phyloP scores from a whole-genome alignment of 129 eudicot genomes.

The Oenanthe sinensis region DNA sequence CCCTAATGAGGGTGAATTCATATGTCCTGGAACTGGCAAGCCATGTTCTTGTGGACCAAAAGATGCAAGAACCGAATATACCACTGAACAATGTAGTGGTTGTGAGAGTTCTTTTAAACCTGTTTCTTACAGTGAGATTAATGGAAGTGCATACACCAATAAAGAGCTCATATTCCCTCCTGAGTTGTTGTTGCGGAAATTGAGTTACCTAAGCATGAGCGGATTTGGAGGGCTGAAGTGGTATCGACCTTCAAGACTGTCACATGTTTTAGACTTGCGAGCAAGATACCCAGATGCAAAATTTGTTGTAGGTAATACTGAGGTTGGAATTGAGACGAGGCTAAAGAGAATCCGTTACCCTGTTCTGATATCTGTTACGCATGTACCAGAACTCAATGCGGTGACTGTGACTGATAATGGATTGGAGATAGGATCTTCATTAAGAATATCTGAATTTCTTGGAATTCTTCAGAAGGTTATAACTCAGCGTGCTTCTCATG shows the following conservation, averaged over 20 bases:
- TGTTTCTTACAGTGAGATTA: conserved; percentile 56
- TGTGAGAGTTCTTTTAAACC: conserved; percentile 26
- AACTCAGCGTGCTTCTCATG: conserved; percentile 41
- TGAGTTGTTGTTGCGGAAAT: conserved; percentile 58
- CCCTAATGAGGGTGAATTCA: conserved; percentile 33
- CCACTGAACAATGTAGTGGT: conserved; percentile 12
- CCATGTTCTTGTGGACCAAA: conserved; percentile 82
- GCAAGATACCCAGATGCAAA: conserved; percentile 71
- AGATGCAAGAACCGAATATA: conserved; percentile 20
- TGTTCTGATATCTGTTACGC: conserved; percentile 60
- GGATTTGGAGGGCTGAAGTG: conserved; percentile 80
- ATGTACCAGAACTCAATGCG: conserved; percentile 67
- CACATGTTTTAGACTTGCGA: conserved; percentile 68
- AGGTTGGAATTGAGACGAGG: conserved; percentile 89
- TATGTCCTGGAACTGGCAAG: conserved; percentile 96
- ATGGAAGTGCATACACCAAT: conserved; percentile 67
- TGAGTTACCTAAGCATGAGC: conserved; percentile 39
- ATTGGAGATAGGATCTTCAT: conserved; percentile 86
- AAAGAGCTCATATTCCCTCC: conserved; percentile 97
- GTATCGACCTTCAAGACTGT: conserved; percentile 61
- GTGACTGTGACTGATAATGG: conserved; percentile 58
- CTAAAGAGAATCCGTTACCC: conserved; percentile 71
- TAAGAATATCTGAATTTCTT: conserved; percentile 63
- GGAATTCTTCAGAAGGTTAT: conserved; percentile 29
- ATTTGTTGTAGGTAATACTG: conserved; percentile 84